These are phyloP conservation scores for Cyberlindnera maclurae DNA, from an alignment of 805 yeast genomes.

Conservation along the genomic window DNA sequence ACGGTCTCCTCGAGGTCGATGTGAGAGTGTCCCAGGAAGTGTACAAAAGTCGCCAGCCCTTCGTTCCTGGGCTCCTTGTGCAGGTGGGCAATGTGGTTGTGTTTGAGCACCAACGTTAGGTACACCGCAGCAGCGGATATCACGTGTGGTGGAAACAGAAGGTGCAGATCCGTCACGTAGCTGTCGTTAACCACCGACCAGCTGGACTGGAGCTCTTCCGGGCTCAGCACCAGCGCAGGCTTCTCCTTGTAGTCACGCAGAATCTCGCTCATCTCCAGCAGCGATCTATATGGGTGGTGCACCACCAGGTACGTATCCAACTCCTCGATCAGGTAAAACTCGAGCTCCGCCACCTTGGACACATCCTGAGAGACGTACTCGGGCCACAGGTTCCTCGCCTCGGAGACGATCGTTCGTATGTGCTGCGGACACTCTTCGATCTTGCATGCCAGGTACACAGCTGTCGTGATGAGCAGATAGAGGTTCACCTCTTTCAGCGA, in stretches of 20 bases:
- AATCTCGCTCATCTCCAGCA: constrained; percentile 41
- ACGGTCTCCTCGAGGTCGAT: constrained; percentile 71
- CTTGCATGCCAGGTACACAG: constrained; percentile 85
- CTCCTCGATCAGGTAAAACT: constrained; percentile 88
- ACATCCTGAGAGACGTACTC: constrained; percentile 89
- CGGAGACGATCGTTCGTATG: constrained; percentile 72
- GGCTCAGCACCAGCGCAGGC: constrained; percentile 30
- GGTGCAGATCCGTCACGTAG: constrained; percentile 78
- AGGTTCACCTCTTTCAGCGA: constrained; percentile 76
- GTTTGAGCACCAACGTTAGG: constrained; percentile 58
- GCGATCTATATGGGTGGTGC: constrained; percentile 68
- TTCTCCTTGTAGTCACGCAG: constrained; percentile 21
- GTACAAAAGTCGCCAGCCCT: constrained; percentile 49
- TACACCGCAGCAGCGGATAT: constrained; percentile 79
- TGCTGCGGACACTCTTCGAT: constrained; percentile 96
- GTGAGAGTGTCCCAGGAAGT: constrained; percentile 68
- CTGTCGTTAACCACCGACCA: constrained; percentile 92
- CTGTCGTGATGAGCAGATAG: constrained; percentile 74
- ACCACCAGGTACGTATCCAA: constrained; percentile 64
- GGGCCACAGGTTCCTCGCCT: constrained; percentile 90
- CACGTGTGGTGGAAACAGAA: constrained; percentile 84
- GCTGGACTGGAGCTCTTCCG: constrained; percentile 71
- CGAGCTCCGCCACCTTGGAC: constrained; percentile 90
- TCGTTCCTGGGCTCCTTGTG: constrained; percentile 19
- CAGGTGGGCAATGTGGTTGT: constrained; percentile 19